These are phyloP conservation scores for Didymella glomerata DNA, from an alignment of 2,329 filamentous ascomycete genomes.

Conservation along the genomic window DNA sequence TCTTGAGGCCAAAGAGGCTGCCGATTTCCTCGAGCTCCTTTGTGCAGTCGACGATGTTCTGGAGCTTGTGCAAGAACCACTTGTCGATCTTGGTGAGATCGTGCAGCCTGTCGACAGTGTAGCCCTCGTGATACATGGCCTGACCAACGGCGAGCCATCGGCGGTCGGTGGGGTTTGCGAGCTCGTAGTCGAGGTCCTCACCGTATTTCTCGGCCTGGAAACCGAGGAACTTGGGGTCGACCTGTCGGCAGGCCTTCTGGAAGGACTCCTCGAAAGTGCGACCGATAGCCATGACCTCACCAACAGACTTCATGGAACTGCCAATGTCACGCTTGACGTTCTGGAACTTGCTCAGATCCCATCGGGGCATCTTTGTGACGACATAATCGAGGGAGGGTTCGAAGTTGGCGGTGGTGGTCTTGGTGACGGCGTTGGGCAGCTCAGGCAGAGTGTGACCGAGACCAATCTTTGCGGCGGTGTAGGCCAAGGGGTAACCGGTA, in stretches of 20 bases:
- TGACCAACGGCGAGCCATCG: constrained; percentile 97
- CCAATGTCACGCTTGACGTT: constrained; percentile 98
- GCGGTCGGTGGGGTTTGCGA: constrained; percentile 93
- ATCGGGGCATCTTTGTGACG: constrained; percentile 97
- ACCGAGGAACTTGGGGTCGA: constrained; percentile 89
- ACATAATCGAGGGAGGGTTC: constrained; percentile 98
- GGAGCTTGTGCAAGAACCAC: constrained; percentile 98
- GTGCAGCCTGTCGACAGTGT: constrained; percentile 89
- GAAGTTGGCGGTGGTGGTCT: constrained; percentile 98
- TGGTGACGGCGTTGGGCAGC: constrained; percentile 96
- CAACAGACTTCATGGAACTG: constrained; percentile 98
- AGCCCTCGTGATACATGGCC: constrained; percentile 96
- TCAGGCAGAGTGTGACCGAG: constrained; percentile 94
- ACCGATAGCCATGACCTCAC: constrained; percentile 99
- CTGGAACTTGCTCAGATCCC: constrained; percentile 99
- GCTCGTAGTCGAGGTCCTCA: constrained; percentile 86
- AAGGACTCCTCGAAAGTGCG: constrained; percentile 98
- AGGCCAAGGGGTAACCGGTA: constrained; percentile 95
- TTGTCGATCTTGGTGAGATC: constrained; percentile 98
- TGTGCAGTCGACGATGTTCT: constrained; percentile 94
- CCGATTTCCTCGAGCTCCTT: constrained; percentile 85
- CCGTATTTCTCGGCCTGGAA: constrained; percentile 92
- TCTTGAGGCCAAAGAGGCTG: constrained; percentile 82
- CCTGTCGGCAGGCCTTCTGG: constrained; percentile 97
- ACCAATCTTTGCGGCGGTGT: constrained; percentile 97